A percentile compares a stretch with the other conserved stretches of the same genome.
Conservation (phyloP, 345 rosid species). For the Cardamine occulta region DNA sequence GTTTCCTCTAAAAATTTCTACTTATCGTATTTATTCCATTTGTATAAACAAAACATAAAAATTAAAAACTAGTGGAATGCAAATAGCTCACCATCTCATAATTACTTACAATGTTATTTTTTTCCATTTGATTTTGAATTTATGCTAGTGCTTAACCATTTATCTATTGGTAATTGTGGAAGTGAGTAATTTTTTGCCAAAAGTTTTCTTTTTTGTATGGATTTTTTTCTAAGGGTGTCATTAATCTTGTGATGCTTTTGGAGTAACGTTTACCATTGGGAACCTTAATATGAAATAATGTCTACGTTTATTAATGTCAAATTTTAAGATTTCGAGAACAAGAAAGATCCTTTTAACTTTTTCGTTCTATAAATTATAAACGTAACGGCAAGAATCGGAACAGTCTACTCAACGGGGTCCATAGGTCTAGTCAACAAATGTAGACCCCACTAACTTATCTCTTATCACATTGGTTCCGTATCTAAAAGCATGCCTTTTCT, state of each 20-base stretch:
- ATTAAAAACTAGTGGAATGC: too few species aligned
- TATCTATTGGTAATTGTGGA: not conserved
- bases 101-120: not conserved
- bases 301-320: not conserved
- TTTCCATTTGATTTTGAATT: not conserved
- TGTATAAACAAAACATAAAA: too few species aligned
- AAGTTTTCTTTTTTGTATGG: not conserved
- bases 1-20: not conserved
- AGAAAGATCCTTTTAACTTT: conserved; percentile 23
- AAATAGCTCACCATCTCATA: not conserved
- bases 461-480: conserved; percentile 23
- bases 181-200: not conserved
- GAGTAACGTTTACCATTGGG: conserved; percentile 12
- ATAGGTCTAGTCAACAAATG: not conserved
- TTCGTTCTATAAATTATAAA: conserved; percentile 12
- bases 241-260: conserved; percentile 9
- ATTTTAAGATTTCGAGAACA: conserved; percentile 28
- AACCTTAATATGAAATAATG: conserved; percentile 19
- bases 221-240: conserved; percentile 4
- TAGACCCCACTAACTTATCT: conserved; percentile 27
- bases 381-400: conserved; percentile 40
- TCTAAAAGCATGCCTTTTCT: not conserved
- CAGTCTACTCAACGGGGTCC: conserved; percentile 9
- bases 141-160: not conserved
- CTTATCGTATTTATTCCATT: too few species aligned